Evolutionary conservation across 116 monocot genomes (phyloP), one percentile per base, ranked within the genome.

Genomic region (Posidonia oceanica): DNA sequence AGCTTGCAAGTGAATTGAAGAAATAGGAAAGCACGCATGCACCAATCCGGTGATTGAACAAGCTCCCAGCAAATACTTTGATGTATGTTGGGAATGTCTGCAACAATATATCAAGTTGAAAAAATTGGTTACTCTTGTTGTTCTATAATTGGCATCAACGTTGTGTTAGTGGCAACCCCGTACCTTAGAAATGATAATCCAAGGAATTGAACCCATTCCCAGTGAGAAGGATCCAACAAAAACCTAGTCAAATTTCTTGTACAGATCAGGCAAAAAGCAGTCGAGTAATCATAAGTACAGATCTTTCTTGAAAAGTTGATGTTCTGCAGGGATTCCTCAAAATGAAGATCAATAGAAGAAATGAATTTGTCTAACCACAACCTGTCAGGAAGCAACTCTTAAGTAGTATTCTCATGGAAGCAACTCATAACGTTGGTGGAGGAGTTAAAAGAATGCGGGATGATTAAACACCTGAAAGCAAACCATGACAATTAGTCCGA

Each of bases 171-270:
- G 7, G 11, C 3, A 48, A 7, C 12, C 7, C 48, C 52, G 3
- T 82, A 92, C 88, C 88, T 91, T 87, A 42, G 92, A 92, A 88
- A 88, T 92, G 14, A 92, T 82, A 60, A 92, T 86, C 87, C 87
- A 88, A 54, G 92, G 92, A 76, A 92, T 72, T 39, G 86, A 81
- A 72, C 88, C 92, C 92, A 92, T 88, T 57, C 88, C 88, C 18
- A 88, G 61, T 58, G 88, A 83, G 64, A 79, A 92, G 57, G 75
- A 75, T 11, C 76, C 85, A 2, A 74, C 58, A 37, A 75, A 92
- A 3, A 83, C 75, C 91, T 91, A 53, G 63, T 58, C 61, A 48
- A 73, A 44, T 29, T 29, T 29, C 29, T 29, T 29, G 29, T 29
- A 29, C 29, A 29, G 29, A 29, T 29, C 29, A 29, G 29, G 29